Evolutionary conservation across 1,284 basidiomycete genomes (phyloP).

Genomic region (Trichosporon sp.): DNA sequence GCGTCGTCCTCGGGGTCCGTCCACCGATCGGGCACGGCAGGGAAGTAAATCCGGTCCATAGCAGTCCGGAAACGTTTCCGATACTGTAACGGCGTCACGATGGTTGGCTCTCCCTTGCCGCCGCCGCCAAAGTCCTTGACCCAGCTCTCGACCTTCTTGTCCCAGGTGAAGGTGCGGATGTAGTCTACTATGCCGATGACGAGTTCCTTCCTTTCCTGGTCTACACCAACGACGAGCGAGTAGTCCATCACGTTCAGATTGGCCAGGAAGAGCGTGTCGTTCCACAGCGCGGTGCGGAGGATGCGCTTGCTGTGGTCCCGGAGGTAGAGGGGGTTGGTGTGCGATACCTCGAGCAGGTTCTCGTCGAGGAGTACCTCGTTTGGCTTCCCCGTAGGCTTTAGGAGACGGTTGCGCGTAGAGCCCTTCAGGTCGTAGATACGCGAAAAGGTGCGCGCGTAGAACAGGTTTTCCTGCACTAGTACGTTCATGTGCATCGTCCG

Average conservation of each 20-base stretch:
- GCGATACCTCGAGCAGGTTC: conserved; percentile 47
- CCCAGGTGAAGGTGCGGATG: conserved; percentile 54
- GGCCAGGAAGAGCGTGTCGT: conserved; percentile 78
- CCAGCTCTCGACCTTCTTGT: conserved; percentile 96
- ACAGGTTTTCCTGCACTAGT: conserved; percentile 96
- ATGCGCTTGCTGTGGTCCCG: conserved; percentile 93
- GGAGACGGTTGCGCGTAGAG: conserved; percentile 82
- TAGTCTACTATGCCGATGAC: conserved; percentile 89
- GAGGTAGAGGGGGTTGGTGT: conserved; percentile 74
- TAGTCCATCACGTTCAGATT: conserved; percentile 99
- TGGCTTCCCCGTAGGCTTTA: conserved; percentile 80
- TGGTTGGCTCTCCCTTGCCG: conserved; percentile 80
- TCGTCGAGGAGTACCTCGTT: conserved; percentile 73
- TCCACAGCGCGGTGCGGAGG: conserved; percentile 80
- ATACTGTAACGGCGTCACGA: conserved; percentile 62
- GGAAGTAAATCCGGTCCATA: conserved; percentile 80
- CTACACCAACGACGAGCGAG: conserved; percentile 90
- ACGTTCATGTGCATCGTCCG: conserved; percentile 89
- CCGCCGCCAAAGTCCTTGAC: conserved; percentile 85
- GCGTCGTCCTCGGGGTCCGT: conserved; percentile 9
- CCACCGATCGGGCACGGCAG: conserved; percentile 47
- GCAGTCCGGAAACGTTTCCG: conserved; percentile 80
- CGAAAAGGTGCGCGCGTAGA: conserved; percentile 81
- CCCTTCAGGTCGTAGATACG: conserved; percentile 95
- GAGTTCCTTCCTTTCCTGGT: conserved; percentile 70